Evolutionary conservation across 495 filamentous ascomycete genomes (phyloP), one percentile per base, ranked within the genome.

Genomic region (Aspergillus campestris): DNA sequence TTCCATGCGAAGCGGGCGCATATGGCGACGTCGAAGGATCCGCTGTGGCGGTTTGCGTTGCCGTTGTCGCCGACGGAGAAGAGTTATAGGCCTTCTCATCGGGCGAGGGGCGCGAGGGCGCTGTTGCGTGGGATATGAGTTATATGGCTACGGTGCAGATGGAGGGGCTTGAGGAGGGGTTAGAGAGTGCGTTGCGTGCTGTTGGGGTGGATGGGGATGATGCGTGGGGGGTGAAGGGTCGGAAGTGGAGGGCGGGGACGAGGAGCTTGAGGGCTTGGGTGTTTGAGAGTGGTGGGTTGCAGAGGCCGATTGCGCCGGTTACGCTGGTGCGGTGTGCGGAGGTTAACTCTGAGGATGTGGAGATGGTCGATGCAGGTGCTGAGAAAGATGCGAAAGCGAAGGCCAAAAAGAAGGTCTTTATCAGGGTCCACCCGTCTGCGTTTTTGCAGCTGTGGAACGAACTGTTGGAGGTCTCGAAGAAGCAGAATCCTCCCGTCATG

Each of bases 1-100:
- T 98, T 81, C 71, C 92, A 95, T 69, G 84, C 90, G 11, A 97
- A 98, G 57, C 72, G 92, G 36, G 91, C 92, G 6, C 81, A 74
- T 44, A 94, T 98, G 84, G 85, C 86, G 1, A 76, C 78, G 9
- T 82, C 86, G 1, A 81, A 73, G 47, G 74, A 86, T 39, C 83
- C 89, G 2, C 66, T 94, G 18, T 98, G 92, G 92, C 75, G 89
- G 34, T 96, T 96, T 64, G 78, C 87, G 0, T 62, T 98, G 27
- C 87, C 90, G 0, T 58, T 94, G 37, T 85, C 82, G 31, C 87
- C 90, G 1, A 91, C 84, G 2, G 81, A 88, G 56, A 98, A 98
- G 66, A 82, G 81, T 42, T 95, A 95, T 62, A 72, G 92, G 13
- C 79, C 84, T 32, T 92, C 87, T 2, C 90, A 96, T 66, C 75